These are phyloP conservation scores for Brassica incana DNA, from an alignment of 345 rosid species.

Conservation along the genomic window DNA sequence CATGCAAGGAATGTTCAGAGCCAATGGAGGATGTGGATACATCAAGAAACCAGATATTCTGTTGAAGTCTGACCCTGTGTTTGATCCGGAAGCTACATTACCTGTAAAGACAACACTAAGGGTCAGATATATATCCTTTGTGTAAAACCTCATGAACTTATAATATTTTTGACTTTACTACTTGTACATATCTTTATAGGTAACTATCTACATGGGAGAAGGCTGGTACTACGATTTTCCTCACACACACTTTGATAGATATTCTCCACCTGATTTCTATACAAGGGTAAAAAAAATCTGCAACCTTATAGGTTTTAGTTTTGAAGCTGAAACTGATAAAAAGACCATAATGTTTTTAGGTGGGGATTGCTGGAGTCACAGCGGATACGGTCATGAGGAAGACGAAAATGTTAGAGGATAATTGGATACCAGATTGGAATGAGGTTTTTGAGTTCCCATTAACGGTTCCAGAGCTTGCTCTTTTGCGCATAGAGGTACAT, in stretches of 20 bases:
- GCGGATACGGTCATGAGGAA: conserved; percentile 75
- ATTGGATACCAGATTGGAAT: conserved; percentile 78
- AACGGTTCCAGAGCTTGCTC: conserved; percentile 82
- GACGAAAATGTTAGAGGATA: conserved; percentile 69
- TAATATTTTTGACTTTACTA: neutral
- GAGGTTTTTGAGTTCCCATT: conserved; percentile 84
- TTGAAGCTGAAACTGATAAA: conserved; percentile 1
- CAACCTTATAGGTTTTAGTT: neutral
- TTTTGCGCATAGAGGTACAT: conserved; percentile 80
- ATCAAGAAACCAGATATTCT: conserved; percentile 79
- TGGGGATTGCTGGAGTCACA: conserved; percentile 84
- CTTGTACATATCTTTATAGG: conserved; percentile 39
- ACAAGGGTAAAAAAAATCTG: conserved; percentile 53
- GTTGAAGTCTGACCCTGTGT: conserved; percentile 43
- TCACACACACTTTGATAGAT: conserved; percentile 76
- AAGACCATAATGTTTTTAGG: conserved; percentile 40
- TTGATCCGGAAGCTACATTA: conserved; percentile 60
- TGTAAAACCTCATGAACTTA: conserved; percentile 3
- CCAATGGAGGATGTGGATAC: conserved; percentile 91
- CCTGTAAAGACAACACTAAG: conserved; percentile 62
- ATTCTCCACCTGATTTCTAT: conserved; percentile 87
- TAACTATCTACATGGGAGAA: conserved; percentile 85
- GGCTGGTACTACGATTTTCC: conserved; percentile 79
- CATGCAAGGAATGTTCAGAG: conserved; percentile 96
- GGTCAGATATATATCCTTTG: conserved; percentile 46